These are phyloP conservation scores for Mychonastes homosphaera DNA, from an alignment of 139 green algal species.

Conservation along the genomic window DNA sequence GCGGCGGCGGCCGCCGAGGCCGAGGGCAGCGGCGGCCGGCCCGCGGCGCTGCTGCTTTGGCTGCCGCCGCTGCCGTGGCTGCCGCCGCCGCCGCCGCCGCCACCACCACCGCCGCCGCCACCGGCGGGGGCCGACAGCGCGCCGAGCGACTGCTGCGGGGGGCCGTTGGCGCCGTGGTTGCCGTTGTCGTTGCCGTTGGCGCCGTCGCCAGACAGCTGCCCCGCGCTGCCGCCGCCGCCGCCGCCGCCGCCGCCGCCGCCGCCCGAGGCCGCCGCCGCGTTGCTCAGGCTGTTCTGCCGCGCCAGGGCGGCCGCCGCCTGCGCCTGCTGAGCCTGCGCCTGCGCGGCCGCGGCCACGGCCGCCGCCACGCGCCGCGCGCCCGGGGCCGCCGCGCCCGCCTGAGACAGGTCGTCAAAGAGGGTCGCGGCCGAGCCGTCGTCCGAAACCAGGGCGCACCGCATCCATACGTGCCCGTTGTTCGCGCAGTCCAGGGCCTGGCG, in stretches of 20 bases:
- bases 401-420: slow-evolving; percentile 44
- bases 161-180: no score
- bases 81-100: slow-evolving; percentile 24
- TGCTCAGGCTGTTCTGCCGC: background rate
- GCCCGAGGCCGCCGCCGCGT: background rate
- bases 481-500: slow-evolving; percentile 10
- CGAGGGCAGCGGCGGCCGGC: slow-evolving; percentile 22
- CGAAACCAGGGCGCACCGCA: slow-evolving; percentile 33
- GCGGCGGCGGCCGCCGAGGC: slow-evolving; percentile 18
- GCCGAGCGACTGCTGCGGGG: no score
- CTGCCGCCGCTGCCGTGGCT: background rate
- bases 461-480: slow-evolving; percentile 37
- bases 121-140: background rate
- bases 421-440: slow-evolving; percentile 30
- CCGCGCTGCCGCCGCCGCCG: background rate
- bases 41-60: background rate
- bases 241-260: background rate
- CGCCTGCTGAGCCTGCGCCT: background rate
- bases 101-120: background rate
- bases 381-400: slow-evolving; percentile 13
- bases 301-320: background rate
- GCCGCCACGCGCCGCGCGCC: background rate
- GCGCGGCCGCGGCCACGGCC: background rate
- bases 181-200: no score
- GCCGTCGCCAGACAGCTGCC: background rate